phyloP scores from a whole-genome alignment of 257 asterid species.

The Primulina huaijiensis region DNA sequence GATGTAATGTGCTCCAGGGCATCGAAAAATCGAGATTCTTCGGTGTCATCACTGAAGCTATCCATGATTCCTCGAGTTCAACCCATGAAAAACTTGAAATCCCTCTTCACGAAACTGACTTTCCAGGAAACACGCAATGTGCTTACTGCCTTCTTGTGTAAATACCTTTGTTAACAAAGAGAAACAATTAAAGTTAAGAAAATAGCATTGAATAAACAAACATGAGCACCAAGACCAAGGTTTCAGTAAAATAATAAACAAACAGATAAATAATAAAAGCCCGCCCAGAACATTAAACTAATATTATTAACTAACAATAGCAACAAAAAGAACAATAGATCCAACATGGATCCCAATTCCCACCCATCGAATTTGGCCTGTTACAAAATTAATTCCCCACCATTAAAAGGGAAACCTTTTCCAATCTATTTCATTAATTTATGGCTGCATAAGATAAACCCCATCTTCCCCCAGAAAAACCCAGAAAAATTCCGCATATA shows the following conservation, averaged over 20 bases:
- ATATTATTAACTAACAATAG: slow-evolving; percentile 1
- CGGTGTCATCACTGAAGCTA: slow-evolving; percentile 46
- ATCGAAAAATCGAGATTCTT: slow-evolving; percentile 59
- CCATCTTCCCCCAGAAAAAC: slow-evolving; percentile 31
- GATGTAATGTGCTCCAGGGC: slow-evolving; percentile 60
- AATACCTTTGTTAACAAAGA: slow-evolving; percentile 41
- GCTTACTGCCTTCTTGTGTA: slow-evolving; percentile 46
- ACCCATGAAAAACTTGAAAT: slow-evolving; percentile 53
- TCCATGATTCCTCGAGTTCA: slow-evolving; percentile 67
- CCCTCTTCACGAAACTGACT: slow-evolving; percentile 44
- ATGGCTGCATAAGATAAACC: slow-evolving; percentile 39
- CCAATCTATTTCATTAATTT: slow-evolving; percentile 16
- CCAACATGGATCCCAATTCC: slow-evolving; percentile 91
- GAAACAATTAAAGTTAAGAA: slow-evolving; percentile 23
- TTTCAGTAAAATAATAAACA: slow-evolving; percentile 39
- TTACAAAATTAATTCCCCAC: slow-evolving; percentile 33
- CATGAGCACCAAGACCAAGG: slow-evolving; percentile 56
- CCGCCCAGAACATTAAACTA: slow-evolving; percentile 44
- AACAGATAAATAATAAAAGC: slow-evolving; percentile 33
- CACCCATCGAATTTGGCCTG: slow-evolving; percentile 69
- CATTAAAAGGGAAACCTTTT: slow-evolving; percentile 14
- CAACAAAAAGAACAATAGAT: slow-evolving; percentile 42
- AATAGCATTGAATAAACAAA: slow-evolving; percentile 32
- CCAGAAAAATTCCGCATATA: not conserved
- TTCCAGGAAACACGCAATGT: slow-evolving; percentile 48